Conservation (phyloP, 257 asterid species). For the Craterostigma plantagineum region DNA sequence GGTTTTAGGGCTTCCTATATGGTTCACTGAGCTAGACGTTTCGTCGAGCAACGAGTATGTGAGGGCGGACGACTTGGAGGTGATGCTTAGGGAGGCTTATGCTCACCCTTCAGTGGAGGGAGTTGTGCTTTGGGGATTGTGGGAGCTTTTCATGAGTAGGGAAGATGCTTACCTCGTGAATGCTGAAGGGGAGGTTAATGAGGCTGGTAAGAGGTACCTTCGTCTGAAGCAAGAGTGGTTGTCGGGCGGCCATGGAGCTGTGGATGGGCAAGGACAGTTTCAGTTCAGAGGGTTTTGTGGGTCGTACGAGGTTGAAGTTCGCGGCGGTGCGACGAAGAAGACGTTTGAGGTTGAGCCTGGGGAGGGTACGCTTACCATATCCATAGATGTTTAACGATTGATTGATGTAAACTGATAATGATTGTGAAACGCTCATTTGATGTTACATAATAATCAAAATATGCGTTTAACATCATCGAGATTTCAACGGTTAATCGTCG, state of each 20-base stretch:
- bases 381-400: no score
- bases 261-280: constrained; percentile 31
- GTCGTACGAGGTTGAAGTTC: constrained; percentile 39
- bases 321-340: background rate
- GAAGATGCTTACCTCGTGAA: constrained; percentile 43
- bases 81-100: constrained; percentile 70
- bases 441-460: no score
- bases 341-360: no score
- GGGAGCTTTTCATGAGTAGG: constrained; percentile 85
- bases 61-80: constrained; percentile 79
- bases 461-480: no score
- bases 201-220: constrained; percentile 53
- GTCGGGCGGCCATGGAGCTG: constrained; percentile 35
- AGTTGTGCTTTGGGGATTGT: constrained; percentile 72
- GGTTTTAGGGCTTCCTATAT: constrained; percentile 64
- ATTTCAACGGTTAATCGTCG: no score
- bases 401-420: no score
- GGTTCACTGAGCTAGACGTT: constrained; percentile 85
- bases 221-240: constrained; percentile 61
- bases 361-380: no score
- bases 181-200: constrained; percentile 71
- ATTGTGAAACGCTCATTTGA: no score
- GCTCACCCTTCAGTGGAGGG: constrained; percentile 96
- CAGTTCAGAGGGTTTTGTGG: constrained; percentile 71
- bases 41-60: constrained; percentile 47